A percentile compares a stretch with the other conserved stretches of the same genome.
Conservation (phyloP, 805 yeast species). For the Candida manassasensis region DNA sequence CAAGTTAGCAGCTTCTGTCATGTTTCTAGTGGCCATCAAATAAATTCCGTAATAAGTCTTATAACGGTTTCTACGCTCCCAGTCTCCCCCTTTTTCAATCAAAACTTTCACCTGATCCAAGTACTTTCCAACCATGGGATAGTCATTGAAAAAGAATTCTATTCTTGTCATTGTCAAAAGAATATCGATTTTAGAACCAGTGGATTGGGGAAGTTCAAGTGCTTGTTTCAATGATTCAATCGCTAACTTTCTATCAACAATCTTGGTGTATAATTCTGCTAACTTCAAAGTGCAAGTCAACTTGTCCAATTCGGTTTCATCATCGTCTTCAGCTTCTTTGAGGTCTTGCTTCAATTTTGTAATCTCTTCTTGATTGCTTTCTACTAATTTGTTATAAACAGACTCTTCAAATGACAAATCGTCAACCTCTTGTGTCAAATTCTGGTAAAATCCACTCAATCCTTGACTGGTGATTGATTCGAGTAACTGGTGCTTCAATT, state of each 20-base stretch:
- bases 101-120: constrained; percentile 67
- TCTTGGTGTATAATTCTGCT: constrained; percentile 82
- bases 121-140: constrained; percentile 59
- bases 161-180: constrained; percentile 75
- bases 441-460: constrained; percentile 80
- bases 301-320: constrained; percentile 83
- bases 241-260: constrained; percentile 78
- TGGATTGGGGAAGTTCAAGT: constrained; percentile 71
- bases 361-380: constrained; percentile 53
- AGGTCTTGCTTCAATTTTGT: constrained; percentile 50
- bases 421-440: constrained; percentile 40
- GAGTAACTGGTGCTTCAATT: constrained; percentile 46
- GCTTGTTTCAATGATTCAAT: constrained; percentile 64
- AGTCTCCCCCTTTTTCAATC: constrained; percentile 96
- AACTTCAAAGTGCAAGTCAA: constrained; percentile 72
- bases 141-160: constrained; percentile 87
- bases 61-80: constrained; percentile 96
- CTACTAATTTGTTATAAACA: constrained; percentile 46
- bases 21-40: constrained; percentile 77
- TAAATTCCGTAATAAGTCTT: constrained; percentile 89
- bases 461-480: constrained; percentile 53
- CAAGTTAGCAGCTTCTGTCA: constrained; percentile 76
- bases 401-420: constrained; percentile 55
- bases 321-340: constrained; percentile 54
- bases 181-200: constrained; percentile 88